Percentiles rank a stretch among this genome's conserved stretches.
phyloP scores from a whole-genome alignment of 83 land plant genomes.

The Diphasiastrum complanatum region DNA sequence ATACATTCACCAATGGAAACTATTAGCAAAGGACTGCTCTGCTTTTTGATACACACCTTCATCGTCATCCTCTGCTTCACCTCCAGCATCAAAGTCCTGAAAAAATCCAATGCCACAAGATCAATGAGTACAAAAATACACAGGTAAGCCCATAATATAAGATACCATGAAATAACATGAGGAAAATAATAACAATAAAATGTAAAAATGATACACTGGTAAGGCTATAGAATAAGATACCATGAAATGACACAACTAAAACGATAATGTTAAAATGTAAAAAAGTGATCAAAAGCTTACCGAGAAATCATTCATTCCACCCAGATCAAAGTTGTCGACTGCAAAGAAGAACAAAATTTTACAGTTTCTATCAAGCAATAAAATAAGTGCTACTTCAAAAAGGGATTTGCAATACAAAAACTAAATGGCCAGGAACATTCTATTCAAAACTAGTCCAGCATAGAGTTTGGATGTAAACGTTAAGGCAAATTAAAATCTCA shows the following conservation, averaged over 20 bases:
- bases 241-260: no score
- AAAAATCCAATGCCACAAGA: constrained; percentile 6
- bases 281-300: no score
- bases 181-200: neutral
- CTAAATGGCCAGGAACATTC: neutral
- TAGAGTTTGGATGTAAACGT: neutral
- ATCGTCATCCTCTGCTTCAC: constrained; percentile 10
- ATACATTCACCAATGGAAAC: no score
- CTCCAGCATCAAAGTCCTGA: no score
- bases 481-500: neutral
- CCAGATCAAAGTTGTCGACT: constrained; percentile 10
- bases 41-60: no score
- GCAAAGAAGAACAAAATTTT: neutral
- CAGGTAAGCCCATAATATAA: neutral
- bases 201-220: no score
- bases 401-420: neutral
- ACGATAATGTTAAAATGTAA: no score
- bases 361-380: neutral
- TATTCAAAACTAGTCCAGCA: neutral
- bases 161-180: neutral
- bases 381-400: neutral
- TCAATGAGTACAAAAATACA: neutral
- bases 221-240: no score
- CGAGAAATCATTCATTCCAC: constrained; percentile 6
- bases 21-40: no score